A percentile compares a stretch with the other conserved stretches of the same genome.
These are phyloP conservation scores for Suhomyces emberorum DNA, from an alignment of 805 yeast genomes.

Conservation along the genomic window DNA sequence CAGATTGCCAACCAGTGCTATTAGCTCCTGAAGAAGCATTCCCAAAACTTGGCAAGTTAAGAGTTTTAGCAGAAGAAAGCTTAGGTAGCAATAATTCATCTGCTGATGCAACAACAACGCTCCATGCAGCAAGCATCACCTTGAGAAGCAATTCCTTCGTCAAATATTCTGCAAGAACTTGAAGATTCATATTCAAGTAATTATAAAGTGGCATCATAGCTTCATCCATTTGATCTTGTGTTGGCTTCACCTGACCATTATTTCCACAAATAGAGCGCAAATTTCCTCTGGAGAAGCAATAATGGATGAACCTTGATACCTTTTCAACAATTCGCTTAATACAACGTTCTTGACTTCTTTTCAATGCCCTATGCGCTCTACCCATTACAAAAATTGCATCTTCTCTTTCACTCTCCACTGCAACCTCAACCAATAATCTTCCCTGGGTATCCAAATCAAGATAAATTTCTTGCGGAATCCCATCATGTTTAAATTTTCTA, in stretches of 20 bases:
- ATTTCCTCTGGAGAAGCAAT: slow-evolving; percentile 54
- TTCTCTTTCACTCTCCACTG: slow-evolving; percentile 73
- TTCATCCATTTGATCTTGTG: slow-evolving; percentile 50
- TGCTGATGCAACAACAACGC: slow-evolving; percentile 61
- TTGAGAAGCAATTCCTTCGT: slow-evolving; percentile 53
- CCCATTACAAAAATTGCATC: slow-evolving; percentile 84
- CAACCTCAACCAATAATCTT: slow-evolving; percentile 57
- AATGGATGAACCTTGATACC: slow-evolving; percentile 61
- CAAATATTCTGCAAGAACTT: slow-evolving; percentile 57
- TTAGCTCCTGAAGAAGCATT: not conserved
- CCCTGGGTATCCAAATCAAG: slow-evolving; percentile 70
- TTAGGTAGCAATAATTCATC: slow-evolving; percentile 76
- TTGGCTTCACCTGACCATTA: slow-evolving; percentile 42
- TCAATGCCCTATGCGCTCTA: slow-evolving; percentile 62
- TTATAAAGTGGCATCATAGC: slow-evolving; percentile 73
- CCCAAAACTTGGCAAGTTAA: slow-evolving; percentile 18
- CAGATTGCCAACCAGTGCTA: slow-evolving; percentile 37
- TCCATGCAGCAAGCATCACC: slow-evolving; percentile 81
- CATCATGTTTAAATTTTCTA: slow-evolving; percentile 59
- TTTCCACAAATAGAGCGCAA: slow-evolving; percentile 54
- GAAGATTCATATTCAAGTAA: slow-evolving; percentile 65
- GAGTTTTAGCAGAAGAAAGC: slow-evolving; percentile 43
- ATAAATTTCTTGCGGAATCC: slow-evolving; percentile 57
- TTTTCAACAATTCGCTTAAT: slow-evolving; percentile 69
- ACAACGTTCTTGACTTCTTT: slow-evolving; percentile 63